Base-by-base conservation (phyloP, 1,139 yeast species). In the Hyphopichia buzzinii region DNA sequence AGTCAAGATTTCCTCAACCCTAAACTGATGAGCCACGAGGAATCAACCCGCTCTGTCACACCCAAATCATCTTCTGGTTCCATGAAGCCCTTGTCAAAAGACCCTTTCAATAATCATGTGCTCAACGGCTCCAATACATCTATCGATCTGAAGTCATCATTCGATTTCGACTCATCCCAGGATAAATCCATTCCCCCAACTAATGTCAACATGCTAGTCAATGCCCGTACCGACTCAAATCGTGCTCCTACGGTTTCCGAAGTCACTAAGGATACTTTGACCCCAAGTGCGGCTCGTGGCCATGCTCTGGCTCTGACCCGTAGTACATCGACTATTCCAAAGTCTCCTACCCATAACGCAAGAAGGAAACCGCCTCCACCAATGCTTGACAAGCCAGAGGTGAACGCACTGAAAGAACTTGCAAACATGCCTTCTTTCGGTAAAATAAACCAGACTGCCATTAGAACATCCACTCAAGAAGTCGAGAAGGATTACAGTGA, bases 301-400 rank as follows among this genome's bases (percentile, higher is more conserved):
- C 23, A 6, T 6, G 6, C 23, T 6, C 23, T 10, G 23, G 8
- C 8, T 19, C 23, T 19, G 23, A 10, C 23, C 8, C 10, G 8
- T 19, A 10, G 8, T 10, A 19, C 23, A 6, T 19, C 23, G 6
- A 6, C 23, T 10, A 6, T 19, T 7, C 23, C 23, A 19, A 29
- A 29, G 21, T 29, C 31, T 11, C 31, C 31, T 8, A 15, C 17
- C 22, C n/a, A n/a, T n/a, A 13, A 13, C 8, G 13, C 28, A 4
- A 21, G 32, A 13, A 11, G 36, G 4, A 33, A 33, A 17, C 36
- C 36, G n/a, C 36, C 36, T 7, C 36, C 36, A 10, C 29, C 31
- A 14, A 28, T 33, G 29, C 8, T 28, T 10, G 36, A 33, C 13
- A 12, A 8, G 8, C 32, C 32, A 3, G 29, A 19, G 16, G n/a